phyloP scores from a whole-genome alignment of 164 flowering plant species.

The Vitis amurensis region DNA sequence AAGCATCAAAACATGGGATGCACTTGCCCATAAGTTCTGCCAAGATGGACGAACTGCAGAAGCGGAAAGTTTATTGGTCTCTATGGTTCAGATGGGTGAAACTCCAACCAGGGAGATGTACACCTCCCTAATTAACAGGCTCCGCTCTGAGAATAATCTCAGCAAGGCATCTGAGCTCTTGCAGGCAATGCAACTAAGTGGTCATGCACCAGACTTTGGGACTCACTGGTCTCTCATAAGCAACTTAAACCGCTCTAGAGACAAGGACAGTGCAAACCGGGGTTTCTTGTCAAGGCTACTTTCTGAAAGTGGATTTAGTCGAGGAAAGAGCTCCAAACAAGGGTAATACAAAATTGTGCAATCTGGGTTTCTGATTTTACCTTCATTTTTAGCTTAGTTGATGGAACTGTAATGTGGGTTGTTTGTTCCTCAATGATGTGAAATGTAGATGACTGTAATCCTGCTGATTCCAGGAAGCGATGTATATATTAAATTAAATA shows the following conservation, averaged over 20 bases:
- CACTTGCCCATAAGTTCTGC: slow-evolving; percentile 47
- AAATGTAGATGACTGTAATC: too few species aligned
- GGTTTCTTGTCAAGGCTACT: slow-evolving; percentile 79
- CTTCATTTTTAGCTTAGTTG: too few species aligned
- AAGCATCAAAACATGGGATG: slow-evolving; percentile 45
- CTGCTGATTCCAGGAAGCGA: too few species aligned
- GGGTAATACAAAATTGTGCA: neutral
- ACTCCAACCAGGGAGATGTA: slow-evolving; percentile 58
- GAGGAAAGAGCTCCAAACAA: slow-evolving; percentile 22
- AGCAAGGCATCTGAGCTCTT: slow-evolving; percentile 61
- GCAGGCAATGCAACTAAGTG: slow-evolving; percentile 65
- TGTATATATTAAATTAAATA: too few species aligned
- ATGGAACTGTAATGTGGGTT: too few species aligned
- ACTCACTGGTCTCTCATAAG: slow-evolving; percentile 91
- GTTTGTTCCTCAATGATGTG: too few species aligned
- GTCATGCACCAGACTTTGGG: slow-evolving; percentile 72
- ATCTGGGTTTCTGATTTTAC: too few species aligned
- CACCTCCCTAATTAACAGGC: slow-evolving; percentile 45
- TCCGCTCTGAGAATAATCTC: slow-evolving; percentile 45
- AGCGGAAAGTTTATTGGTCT: slow-evolving; percentile 50
- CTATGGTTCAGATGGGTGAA: slow-evolving; percentile 53
- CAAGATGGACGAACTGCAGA: slow-evolving; percentile 42
- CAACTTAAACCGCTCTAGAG: slow-evolving; percentile 46
- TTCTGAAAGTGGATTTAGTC: slow-evolving; percentile 61
- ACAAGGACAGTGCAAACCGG: slow-evolving; percentile 25